These are phyloP conservation scores for Berberis vulgaris DNA, from an alignment of 164 flowering plant species.

Conservation along the genomic window DNA sequence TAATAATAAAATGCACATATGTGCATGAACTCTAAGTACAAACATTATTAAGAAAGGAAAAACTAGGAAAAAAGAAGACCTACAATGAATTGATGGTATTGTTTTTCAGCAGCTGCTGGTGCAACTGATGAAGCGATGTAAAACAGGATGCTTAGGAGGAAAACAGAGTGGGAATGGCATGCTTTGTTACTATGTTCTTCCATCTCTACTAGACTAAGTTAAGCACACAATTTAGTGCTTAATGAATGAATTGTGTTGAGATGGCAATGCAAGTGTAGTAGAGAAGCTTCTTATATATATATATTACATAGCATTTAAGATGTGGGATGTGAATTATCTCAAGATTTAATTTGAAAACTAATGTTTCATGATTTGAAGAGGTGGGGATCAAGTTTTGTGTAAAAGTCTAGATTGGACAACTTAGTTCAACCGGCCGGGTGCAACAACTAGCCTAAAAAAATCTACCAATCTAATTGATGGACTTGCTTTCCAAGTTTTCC, in stretches of 20 bases:
- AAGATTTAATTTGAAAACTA: background rate
- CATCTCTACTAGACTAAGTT: background rate
- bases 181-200: background rate
- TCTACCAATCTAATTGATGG: background rate
- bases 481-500: background rate
- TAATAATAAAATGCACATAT: background rate
- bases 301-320: background rate
- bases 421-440: background rate
- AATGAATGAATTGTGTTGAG: background rate
- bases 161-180: background rate
- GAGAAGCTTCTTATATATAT: background rate
- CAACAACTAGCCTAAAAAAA: background rate
- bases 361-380: background rate
- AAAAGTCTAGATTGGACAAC: background rate
- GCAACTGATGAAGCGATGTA: slow-evolving; percentile 7
- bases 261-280: background rate
- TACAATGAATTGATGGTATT: background rate
- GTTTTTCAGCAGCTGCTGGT: slow-evolving; percentile 5
- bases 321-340: background rate
- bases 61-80: background rate
- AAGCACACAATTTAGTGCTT: background rate
- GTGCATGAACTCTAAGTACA: background rate
- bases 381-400: background rate
- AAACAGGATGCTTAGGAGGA: background rate
- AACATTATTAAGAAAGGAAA: background rate